These are phyloP conservation scores for Diaporthe humulicola DNA, from an alignment of 2,329 filamentous ascomycete species.

Conservation along the genomic window DNA sequence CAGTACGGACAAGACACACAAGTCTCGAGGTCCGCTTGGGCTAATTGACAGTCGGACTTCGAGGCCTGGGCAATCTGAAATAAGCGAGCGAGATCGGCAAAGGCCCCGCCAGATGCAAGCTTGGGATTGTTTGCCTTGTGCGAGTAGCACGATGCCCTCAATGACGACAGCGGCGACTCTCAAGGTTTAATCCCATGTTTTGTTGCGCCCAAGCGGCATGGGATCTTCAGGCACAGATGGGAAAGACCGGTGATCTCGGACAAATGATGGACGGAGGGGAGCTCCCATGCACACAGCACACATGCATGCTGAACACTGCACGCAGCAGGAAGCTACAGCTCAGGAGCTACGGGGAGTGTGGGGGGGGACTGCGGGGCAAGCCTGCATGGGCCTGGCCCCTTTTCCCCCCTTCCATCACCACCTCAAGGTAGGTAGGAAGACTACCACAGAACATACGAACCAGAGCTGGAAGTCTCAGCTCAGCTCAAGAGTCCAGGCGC, in stretches of 20 bases:
- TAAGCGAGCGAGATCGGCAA: slow-evolving; percentile 23
- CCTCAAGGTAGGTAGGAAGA: too few relatives aligned
- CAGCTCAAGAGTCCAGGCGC: too few relatives aligned
- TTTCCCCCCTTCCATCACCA: background rate
- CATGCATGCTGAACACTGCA: background rate
- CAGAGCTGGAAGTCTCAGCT: background rate
- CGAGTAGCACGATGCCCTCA: slow-evolving; percentile 28
- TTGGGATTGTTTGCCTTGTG: background rate
- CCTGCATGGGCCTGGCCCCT: background rate
- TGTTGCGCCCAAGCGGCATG: background rate
- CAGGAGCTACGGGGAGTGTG: background rate
- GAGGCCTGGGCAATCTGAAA: slow-evolving; percentile 6
- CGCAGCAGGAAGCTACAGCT: background rate
- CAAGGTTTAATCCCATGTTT: background rate
- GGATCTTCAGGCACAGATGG: slow-evolving; percentile 31
- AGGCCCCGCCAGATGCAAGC: slow-evolving; percentile 1
- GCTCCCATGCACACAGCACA: too few relatives aligned
- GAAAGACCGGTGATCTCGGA: background rate
- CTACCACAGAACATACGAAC: background rate
- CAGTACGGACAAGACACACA: background rate
- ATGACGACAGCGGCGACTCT: slow-evolving; percentile 31
- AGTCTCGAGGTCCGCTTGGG: background rate
- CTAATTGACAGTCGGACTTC: background rate
- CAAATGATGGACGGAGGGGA: slow-evolving; percentile 2
- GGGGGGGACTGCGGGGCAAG: background rate